Percentiles rank a stretch among this genome's conserved stretches.
Conservation (phyloP, 345 rosid species). For the Isatis tinctoria region DNA sequence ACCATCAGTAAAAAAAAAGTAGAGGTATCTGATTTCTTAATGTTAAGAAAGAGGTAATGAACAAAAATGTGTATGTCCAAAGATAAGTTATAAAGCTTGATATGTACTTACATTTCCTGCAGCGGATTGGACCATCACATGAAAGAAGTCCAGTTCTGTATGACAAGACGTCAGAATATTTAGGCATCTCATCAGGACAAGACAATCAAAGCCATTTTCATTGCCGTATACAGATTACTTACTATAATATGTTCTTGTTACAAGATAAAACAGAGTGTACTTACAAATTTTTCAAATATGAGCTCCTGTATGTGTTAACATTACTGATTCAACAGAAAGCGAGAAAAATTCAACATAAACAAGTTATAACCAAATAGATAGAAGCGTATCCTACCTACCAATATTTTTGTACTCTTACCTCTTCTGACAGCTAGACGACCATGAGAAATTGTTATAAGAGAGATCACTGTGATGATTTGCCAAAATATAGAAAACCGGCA, state of each 20-base stretch:
- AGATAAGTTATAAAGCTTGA: background rate
- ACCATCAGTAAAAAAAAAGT: background rate
- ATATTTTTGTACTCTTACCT: background rate
- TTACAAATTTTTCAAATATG: constrained; percentile 13
- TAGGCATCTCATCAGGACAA: background rate
- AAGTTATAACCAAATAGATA: background rate
- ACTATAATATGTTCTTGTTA: no score
- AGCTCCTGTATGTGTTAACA: constrained; percentile 24
- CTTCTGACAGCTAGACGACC: constrained; percentile 2
- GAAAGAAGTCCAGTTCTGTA: constrained; percentile 14
- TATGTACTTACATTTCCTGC: background rate
- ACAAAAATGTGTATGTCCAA: no score
- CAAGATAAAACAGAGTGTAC: background rate
- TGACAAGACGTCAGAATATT: background rate
- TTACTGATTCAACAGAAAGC: constrained; percentile 17
- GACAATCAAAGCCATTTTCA: no score
- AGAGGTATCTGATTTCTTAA: background rate
- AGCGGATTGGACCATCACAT: background rate
- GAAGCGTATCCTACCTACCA: no score
- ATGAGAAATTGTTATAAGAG: constrained; percentile 28
- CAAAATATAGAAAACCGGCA: background rate
- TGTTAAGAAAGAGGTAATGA: background rate
- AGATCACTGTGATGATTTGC: constrained; percentile 21
- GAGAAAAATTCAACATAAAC: background rate
- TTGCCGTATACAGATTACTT: no score